phyloP scores from a whole-genome alignment of 805 yeast genomes.

The Saccharomycopsis selenospora region DNA sequence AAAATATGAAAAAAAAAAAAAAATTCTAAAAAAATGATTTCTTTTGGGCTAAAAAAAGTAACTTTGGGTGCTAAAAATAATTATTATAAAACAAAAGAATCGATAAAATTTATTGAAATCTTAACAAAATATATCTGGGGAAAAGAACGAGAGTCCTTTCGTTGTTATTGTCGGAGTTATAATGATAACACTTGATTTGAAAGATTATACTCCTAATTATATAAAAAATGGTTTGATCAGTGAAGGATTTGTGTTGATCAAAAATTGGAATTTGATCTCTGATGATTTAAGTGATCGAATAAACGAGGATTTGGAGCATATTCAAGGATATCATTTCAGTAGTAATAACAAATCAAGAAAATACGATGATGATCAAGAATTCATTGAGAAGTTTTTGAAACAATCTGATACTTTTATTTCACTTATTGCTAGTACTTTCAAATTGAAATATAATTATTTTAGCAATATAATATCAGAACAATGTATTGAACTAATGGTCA shows the following conservation, averaged over 20 bases:
- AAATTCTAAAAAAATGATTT: too few relatives aligned
- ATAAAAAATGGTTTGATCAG: background rate
- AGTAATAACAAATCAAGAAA: background rate
- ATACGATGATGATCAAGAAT: background rate
- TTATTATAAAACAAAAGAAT: too few relatives aligned
- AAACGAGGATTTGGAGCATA: background rate
- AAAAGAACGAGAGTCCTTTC: too few relatives aligned
- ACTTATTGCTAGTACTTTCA: background rate
- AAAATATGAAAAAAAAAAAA: too few relatives aligned
- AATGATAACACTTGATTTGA: background rate
- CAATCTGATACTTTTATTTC: background rate
- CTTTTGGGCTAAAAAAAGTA: too few relatives aligned
- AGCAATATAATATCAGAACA: background rate
- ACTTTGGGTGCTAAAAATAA: too few relatives aligned
- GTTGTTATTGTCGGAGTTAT: too few relatives aligned
- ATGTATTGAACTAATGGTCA: background rate
- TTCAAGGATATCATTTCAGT: background rate
- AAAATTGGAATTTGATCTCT: background rate
- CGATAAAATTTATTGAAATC: too few relatives aligned
- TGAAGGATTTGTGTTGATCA: background rate
- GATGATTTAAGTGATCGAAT: background rate
- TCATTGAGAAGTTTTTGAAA: background rate
- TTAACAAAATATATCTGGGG: too few relatives aligned
- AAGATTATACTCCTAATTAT: background rate
- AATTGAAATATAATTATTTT: background rate